Evolutionary conservation across 495 filamentous ascomycete genomes (phyloP).

Genomic region (Aspergillus cristatus): DNA sequence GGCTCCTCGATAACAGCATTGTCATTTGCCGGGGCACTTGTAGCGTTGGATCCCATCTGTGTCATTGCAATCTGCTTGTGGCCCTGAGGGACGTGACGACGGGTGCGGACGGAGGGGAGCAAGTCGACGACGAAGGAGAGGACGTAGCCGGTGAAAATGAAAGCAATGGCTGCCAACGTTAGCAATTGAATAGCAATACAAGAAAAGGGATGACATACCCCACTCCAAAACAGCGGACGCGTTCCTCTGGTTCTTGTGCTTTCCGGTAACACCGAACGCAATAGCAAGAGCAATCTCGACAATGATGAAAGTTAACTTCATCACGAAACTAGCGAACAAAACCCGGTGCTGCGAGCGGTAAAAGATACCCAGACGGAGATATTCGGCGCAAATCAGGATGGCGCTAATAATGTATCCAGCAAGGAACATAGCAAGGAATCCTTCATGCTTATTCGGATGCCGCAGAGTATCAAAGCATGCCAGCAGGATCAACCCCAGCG

Average conservation of each 20-base stretch:
- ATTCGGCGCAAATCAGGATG: conserved; percentile 80
- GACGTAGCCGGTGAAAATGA: conserved; percentile 85
- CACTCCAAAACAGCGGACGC: conserved; percentile 61
- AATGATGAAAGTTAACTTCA: conserved; percentile 74
- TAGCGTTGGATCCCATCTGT: conserved; percentile 3
- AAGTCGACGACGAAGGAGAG: conserved; percentile 86
- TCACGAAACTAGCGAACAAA: conserved; percentile 66
- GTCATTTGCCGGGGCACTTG: conserved; percentile 4
- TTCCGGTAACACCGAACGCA: conserved; percentile 39
- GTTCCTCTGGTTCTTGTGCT: conserved; percentile 37
- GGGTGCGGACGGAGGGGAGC: conserved; percentile 64
- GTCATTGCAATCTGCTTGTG: conserved; percentile 26
- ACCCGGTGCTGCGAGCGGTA: conserved; percentile 60
- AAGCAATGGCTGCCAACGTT: conserved; percentile 53
- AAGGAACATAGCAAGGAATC: conserved; percentile 78
- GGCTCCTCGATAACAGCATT: conserved; percentile 26
- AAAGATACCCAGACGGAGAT: conserved; percentile 69
- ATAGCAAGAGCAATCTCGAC: conserved; percentile 69
- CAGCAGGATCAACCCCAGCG: conserved; percentile 68
- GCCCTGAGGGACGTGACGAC: conserved; percentile 38
- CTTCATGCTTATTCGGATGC: conserved; percentile 58
- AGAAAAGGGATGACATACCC: conserved; percentile 29
- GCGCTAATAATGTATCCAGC: conserved; percentile 62
- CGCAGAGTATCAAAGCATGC: conserved; percentile 72
- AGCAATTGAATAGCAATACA: background rate